Base-by-base conservation (phyloP, 495 filamentous ascomycete species). In the Annulohypoxylon stygium region DNA sequence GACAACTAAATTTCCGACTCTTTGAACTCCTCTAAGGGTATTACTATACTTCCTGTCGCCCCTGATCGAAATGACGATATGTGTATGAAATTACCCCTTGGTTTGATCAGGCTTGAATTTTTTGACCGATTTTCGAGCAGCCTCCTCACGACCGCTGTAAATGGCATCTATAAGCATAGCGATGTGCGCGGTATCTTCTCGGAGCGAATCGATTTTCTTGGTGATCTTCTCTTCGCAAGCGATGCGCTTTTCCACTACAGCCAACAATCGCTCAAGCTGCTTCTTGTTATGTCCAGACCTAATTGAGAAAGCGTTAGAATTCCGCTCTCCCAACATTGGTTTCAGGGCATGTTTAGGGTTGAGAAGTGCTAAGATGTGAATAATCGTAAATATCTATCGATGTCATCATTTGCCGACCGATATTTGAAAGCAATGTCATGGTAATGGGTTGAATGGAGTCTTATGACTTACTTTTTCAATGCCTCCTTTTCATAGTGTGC, bases 161-260 rank as follows among this genome's bases (percentile, higher is more conserved):
- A 75, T 39, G 30, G 72, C 72, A 43, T 75, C 59, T 1, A 75
- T 9, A 18, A 75, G 53, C 72, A 75, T 75, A 8, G 72, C 72
- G 2, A 75, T 59, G 30, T 75, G 72, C 33, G 63, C 72, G 23
- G 58, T 59, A n/a, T 75, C 72, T 9, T 70, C 67, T 64, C 59
- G 67, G 3, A 75, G 67, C 0, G 53, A 55, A 30, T 70, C 67
- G 14, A 70, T 67, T 10, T 34, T 23, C 9, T 67, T 51, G 16
- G 20, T 67, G 51, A 75, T 75, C 33, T 70, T 54, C 43, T 70
- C 72, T 10, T 75, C 72, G 43, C 62, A 70, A 5, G n/a, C 59
- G 9, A 61, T 61, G 14, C 63, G 72, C 36, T 65, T 75, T 53
- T 70, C 59, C 9, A 75, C 33, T 25, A 63, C 67, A n/a, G 41